phyloP scores from a whole-genome alignment of 768 basidiomycete species.

The Stropharia rugosoannulata region DNA sequence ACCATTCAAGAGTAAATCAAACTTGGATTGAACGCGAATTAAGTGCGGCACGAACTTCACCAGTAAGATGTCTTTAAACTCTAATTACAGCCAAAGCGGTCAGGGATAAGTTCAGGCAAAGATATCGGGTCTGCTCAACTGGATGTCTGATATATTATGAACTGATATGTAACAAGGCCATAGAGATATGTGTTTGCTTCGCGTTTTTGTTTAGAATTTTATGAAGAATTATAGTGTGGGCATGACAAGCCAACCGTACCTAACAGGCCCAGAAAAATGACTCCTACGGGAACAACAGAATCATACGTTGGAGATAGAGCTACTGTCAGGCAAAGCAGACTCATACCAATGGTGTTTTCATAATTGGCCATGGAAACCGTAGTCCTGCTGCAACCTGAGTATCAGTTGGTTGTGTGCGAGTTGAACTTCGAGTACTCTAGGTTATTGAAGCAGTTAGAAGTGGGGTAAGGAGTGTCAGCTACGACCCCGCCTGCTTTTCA shows the following conservation, averaged over 20 bases:
- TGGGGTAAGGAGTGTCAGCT: no score
- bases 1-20: neutral
- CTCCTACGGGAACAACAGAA: constrained; percentile 16
- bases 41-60: constrained; percentile 26
- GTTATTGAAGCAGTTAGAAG: no score
- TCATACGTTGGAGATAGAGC: neutral
- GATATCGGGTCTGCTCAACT: constrained; percentile 16
- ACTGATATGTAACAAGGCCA: constrained; percentile 42
- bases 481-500: no score
- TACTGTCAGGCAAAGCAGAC: no score
- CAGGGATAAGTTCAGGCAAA: neutral
- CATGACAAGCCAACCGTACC: constrained; percentile 17
- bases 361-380: no score
- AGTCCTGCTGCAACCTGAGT: no score
- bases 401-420: no score
- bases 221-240: neutral
- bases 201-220: neutral
- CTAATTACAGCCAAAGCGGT: constrained; percentile 11
- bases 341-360: no score
- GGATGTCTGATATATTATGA: constrained; percentile 33
- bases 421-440: no score
- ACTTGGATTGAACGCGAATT: neutral
- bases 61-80: constrained; percentile 36
- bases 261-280: constrained; percentile 29
- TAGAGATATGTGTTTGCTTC: constrained; percentile 35